Base-by-base conservation (phyloP, 2,329 filamentous ascomycete genomes). In the Aspergillus aculeatinus region DNA sequence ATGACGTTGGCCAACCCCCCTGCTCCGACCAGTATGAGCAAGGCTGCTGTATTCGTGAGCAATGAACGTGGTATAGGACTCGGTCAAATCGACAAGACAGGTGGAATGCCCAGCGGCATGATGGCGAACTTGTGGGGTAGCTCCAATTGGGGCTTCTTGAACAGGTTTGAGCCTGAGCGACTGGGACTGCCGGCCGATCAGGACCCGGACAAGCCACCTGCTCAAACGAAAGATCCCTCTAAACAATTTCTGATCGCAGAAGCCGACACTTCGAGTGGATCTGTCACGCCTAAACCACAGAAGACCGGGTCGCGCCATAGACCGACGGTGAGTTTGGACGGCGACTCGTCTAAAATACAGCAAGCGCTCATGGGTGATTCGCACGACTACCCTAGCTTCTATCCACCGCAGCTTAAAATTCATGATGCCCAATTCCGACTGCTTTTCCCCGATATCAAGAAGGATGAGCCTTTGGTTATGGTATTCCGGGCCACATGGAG, bases 61-160 rank as follows among this genome's bases (percentile, higher is more conserved):
- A 89, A 88, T 55, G 92, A 96, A 70, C 85, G 89, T 61, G 86
- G 87, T 2, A 81, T 92, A 59, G 84, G 83, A 3, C 76, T 87
- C 19, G 87, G 87, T n/a, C 77, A 79, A 52, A 80, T 80, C 61
- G 84, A 87, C 67, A 85, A 81, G 51, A 83, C 83, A n/a, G 86
- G 89, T 48, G 85, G 85, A 23, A 86, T 96, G 76, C 91, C 93
- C 1, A 90, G 90, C 53, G 92, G 91, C 14, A 87, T 97, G 62
- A 86, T 96, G 80, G 93, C 93, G 33, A 98, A 98, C 72, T 85
- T 96, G 58, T 98, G 94, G 94, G 94, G 94, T 53, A 96, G 88
- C 69, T 89, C 87, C 59, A 88, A 92, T 51, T 96, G 92, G 91
- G 86, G 86, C 14, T 85, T 85, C 64, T 77, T 89, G 60, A 89